These are phyloP conservation scores for Pythium sp. DNA, from an alignment of 352 stramenopile genomes.

Conservation along the genomic window DNA sequence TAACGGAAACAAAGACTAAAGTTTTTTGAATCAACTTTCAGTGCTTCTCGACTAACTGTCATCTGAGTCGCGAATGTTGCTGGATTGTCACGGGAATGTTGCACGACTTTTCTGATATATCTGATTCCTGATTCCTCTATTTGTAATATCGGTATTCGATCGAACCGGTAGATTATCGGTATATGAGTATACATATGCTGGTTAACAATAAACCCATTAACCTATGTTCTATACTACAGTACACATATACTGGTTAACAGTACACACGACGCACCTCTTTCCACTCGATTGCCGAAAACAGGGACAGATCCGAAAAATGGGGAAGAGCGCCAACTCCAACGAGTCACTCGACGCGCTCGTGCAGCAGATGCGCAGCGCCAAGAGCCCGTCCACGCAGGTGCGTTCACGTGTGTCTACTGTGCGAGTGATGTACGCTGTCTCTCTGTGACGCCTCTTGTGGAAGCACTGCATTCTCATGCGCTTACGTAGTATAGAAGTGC, in stretches of 20 bases:
- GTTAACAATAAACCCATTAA: background rate
- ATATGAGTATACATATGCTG: background rate
- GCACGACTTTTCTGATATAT: no score
- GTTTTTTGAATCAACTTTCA: no score
- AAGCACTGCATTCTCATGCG: no score
- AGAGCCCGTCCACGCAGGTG: conserved; percentile 9
- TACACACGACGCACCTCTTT: background rate
- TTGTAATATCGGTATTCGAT: no score
- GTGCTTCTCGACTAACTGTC: no score
- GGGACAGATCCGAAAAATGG: conserved; percentile 3
- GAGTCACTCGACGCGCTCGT: conserved; percentile 3
- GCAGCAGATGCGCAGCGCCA: conserved; percentile 4
- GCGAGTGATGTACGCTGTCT: background rate
- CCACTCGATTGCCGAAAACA: background rate
- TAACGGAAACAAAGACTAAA: no score
- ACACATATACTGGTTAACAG: background rate
- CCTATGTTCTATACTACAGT: background rate
- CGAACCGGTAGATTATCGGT: no score
- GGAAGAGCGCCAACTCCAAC: background rate
- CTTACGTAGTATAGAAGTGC: background rate
- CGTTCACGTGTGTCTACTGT: background rate
- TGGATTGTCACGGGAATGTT: no score
- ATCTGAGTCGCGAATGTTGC: no score
- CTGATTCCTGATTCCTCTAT: no score
- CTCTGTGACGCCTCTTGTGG: background rate